A percentile compares a stretch with the other conserved stretches of the same genome.
These are phyloP conservation scores for Sherardia arvensis DNA, from an alignment of 257 asterid species.

Conservation along the genomic window DNA sequence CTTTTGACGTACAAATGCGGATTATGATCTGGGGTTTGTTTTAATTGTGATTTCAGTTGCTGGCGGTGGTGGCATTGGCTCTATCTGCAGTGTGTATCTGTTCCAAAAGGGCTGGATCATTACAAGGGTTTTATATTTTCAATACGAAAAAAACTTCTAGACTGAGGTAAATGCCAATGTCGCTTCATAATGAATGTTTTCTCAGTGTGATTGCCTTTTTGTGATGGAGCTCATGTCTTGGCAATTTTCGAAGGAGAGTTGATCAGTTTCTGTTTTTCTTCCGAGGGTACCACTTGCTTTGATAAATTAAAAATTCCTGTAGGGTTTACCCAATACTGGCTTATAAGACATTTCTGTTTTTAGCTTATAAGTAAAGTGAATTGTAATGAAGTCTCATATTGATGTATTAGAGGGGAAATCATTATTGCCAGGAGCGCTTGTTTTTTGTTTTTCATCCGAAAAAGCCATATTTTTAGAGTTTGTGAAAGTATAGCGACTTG, in stretches of 20 bases:
- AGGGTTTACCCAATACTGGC: background rate
- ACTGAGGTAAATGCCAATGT: conserved; percentile 24
- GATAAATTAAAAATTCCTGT: background rate
- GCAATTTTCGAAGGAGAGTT: background rate
- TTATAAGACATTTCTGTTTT: too few relatives aligned
- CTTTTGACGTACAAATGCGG: conserved; percentile 13
- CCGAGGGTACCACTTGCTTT: background rate
- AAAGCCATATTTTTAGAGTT: background rate
- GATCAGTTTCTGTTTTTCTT: background rate
- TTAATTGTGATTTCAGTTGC: conserved; percentile 6
- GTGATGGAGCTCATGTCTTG: background rate
- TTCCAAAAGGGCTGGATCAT: too few relatives aligned
- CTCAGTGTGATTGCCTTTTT: background rate
- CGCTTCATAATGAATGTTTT: background rate
- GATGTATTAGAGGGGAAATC: too few relatives aligned
- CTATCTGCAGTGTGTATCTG: conserved; percentile 14
- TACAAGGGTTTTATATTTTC: conserved; percentile 12
- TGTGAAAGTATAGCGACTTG: background rate
- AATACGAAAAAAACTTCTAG: conserved; percentile 9
- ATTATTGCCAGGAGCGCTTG: too few relatives aligned
- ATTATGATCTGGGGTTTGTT: conserved; percentile 25
- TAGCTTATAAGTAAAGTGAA: too few relatives aligned
- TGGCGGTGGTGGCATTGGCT: conserved; percentile 18
- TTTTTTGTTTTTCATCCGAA: too few relatives aligned
- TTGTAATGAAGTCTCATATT: too few relatives aligned